phyloP scores from a whole-genome alignment of 129 eudicot genomes.

The Lactuca sativa region DNA sequence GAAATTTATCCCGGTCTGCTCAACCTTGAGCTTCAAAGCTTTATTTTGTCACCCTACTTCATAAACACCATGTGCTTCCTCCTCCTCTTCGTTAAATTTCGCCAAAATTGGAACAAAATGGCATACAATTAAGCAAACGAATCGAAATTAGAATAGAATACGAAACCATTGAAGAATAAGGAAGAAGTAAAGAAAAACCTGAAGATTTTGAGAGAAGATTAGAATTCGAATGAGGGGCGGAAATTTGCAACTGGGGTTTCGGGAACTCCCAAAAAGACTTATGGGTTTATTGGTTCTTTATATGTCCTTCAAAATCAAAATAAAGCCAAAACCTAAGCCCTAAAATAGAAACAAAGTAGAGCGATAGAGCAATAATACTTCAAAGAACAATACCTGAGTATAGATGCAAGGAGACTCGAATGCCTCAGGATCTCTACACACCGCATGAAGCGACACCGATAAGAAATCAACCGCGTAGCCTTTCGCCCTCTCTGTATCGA shows the following conservation, averaged over 20 bases:
- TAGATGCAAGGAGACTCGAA: constrained; percentile 80
- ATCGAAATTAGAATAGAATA: background rate
- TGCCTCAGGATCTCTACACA: constrained; percentile 78
- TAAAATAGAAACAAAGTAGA: background rate
- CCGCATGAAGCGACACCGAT: constrained; percentile 83
- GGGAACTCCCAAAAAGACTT: too few species aligned
- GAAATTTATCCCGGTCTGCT: constrained; percentile 42
- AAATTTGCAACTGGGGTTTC: too few species aligned
- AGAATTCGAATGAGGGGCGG: too few species aligned
- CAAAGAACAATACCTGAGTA: constrained; percentile 55
- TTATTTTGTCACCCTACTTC: constrained; percentile 18
- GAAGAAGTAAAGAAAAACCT: background rate
- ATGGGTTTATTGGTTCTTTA: too few species aligned
- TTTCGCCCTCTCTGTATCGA: constrained; percentile 57
- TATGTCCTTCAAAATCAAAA: too few species aligned
- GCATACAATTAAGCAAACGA: constrained; percentile 6
- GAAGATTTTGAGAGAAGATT: constrained; percentile 7
- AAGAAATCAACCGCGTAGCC: constrained; percentile 85
- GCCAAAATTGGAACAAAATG: constrained; percentile 14
- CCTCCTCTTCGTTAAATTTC: constrained; percentile 27
- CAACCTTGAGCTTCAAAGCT: constrained; percentile 47
- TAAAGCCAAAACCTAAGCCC: background rate
- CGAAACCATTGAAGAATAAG: background rate
- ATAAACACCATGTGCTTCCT: constrained; percentile 20
- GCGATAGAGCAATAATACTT: background rate